Conservation (phyloP, 1,284 basidiomycete species). For the Apiotrichum domesticum region DNA sequence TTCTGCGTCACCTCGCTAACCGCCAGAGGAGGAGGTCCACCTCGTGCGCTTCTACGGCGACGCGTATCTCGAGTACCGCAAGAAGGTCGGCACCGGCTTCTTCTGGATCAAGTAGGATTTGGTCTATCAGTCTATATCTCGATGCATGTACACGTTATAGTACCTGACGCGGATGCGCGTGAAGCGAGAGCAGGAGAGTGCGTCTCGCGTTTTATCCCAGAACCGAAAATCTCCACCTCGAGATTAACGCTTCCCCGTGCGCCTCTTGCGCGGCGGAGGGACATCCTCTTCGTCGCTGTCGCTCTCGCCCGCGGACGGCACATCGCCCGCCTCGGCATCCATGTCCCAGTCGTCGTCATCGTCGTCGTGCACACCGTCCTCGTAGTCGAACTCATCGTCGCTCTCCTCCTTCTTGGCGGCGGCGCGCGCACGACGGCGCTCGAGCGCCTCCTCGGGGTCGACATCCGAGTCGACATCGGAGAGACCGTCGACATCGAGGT, state of each 20-base stretch:
- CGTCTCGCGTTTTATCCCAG: no score
- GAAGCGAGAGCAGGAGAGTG: no score
- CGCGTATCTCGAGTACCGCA: constrained; percentile 65
- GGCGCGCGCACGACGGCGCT: constrained; percentile 25
- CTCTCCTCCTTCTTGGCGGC: constrained; percentile 25
- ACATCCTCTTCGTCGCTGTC: constrained; percentile 35
- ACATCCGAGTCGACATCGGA: constrained; percentile 43
- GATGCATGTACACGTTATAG: constrained; percentile 5
- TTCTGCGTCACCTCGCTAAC: not conserved
- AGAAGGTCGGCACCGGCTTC: constrained; percentile 63
- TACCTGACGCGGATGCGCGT: not conserved
- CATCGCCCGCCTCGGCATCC: constrained; percentile 48
- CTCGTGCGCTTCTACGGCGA: constrained; percentile 76
- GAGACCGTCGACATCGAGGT: constrained; percentile 38
- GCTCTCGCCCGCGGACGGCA: constrained; percentile 45
- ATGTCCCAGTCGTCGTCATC: constrained; percentile 50
- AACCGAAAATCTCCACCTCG: no score
- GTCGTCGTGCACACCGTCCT: constrained; percentile 48
- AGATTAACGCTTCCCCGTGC: constrained; percentile 10
- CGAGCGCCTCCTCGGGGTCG: constrained; percentile 45
- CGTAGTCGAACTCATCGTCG: constrained; percentile 37
- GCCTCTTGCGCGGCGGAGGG: constrained; percentile 14
- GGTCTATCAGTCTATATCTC: not conserved
- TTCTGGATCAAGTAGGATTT: constrained; percentile 46
- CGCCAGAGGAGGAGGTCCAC: constrained; percentile 63